phyloP scores from a whole-genome alignment of 257 asterid genomes.

The Penstemon barbatus region DNA sequence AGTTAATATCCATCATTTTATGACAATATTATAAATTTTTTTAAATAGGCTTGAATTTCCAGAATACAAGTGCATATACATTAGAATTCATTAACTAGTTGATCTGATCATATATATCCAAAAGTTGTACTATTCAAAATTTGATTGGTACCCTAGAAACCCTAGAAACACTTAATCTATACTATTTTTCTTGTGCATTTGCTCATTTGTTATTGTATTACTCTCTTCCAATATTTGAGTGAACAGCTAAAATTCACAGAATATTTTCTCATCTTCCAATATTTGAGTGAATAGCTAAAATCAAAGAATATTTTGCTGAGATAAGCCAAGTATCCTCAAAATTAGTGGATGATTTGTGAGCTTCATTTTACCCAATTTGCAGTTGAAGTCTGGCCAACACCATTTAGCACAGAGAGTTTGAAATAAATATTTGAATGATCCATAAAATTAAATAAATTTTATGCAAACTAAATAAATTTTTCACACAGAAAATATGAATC shows the following conservation, averaged over 20 bases:
- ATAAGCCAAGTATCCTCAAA: too few relatives aligned
- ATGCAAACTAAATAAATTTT: too few relatives aligned
- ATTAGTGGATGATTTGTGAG: too few relatives aligned
- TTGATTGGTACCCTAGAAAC: not conserved
- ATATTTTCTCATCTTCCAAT: not conserved
- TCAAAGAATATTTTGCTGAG: too few relatives aligned
- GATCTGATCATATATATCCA: not conserved
- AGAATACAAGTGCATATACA: not conserved
- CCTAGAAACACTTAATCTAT: not conserved
- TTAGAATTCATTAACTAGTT: not conserved
- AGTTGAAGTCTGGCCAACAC: not conserved
- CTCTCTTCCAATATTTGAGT: not conserved
- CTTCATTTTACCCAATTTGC: conserved; percentile 4
- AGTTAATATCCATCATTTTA: too few relatives aligned
- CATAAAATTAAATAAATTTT: not conserved
- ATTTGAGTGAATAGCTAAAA: too few relatives aligned
- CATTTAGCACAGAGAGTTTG: not conserved
- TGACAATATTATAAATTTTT: too few relatives aligned
- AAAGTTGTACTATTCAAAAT: not conserved
- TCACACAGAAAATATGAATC: not conserved
- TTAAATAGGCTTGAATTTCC: not conserved
- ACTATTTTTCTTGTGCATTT: not conserved
- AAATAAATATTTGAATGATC: too few relatives aligned
- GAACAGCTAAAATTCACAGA: too few relatives aligned
- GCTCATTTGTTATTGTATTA: not conserved